These are phyloP conservation scores for Trametes pubescens DNA, from an alignment of 1,284 basidiomycete species.

Conservation along the genomic window DNA sequence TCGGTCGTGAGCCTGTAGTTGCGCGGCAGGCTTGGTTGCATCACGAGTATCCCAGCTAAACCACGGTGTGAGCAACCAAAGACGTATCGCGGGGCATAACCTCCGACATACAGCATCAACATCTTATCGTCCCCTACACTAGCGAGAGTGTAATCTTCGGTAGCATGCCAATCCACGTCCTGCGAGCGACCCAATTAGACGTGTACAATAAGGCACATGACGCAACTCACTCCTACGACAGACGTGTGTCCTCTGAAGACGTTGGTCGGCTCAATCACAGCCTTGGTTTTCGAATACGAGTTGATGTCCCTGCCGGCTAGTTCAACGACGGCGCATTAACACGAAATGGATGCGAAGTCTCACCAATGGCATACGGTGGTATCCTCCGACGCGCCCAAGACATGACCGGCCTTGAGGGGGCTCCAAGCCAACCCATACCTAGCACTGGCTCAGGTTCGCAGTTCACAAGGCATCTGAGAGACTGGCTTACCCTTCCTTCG, in stretches of 20 bases:
- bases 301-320: conserved; percentile 81
- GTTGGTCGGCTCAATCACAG: conserved; percentile 81
- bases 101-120: conserved; percentile 81
- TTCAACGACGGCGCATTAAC: neutral
- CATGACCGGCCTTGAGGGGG: conserved; percentile 81
- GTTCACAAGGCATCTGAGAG: neutral
- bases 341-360: conserved; percentile 29
- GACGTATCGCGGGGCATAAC: no score
- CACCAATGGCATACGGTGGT: conserved; percentile 96
- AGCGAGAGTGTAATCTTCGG: conserved; percentile 87
- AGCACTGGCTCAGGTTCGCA: neutral
- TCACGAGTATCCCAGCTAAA: conserved; percentile 94
- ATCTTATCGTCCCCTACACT: conserved; percentile 98
- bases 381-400: conserved; percentile 95
- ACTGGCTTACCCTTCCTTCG: conserved; percentile 81
- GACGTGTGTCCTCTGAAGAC: conserved; percentile 90
- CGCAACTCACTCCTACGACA: conserved; percentile 81
- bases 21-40: conserved; percentile 71
- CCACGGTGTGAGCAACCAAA: neutral
- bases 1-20: conserved; percentile 87
- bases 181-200: conserved; percentile 43
- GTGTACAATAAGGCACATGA: neutral
- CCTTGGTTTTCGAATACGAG: conserved; percentile 85
- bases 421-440: conserved; percentile 97
- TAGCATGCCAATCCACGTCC: conserved; percentile 97